phyloP scores from a whole-genome alignment of 1,284 basidiomycete species.

The Puccinia hordei region DNA sequence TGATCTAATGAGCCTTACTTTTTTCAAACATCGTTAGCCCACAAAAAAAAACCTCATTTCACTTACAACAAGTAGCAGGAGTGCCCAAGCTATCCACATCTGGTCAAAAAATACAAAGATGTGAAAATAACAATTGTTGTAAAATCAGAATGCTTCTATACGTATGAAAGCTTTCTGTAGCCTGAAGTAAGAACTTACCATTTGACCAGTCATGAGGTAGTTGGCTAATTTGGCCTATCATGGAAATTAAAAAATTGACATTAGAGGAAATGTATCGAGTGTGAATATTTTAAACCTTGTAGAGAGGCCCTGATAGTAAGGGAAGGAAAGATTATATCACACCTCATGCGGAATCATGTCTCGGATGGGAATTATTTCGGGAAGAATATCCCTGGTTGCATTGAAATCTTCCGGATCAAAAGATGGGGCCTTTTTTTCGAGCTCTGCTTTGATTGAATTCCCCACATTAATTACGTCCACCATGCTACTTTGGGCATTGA shows the following conservation, averaged over 20 bases:
- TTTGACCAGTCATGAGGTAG: conserved; percentile 12
- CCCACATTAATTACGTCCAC: conserved; percentile 7
- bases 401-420: conserved; percentile 16
- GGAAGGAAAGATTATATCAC: background rate
- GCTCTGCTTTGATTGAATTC: background rate
- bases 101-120: background rate
- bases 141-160: background rate
- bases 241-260: background rate
- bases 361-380: conserved; percentile 9
- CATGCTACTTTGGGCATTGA: conserved; percentile 16
- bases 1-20: background rate
- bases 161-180: no score
- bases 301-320: background rate
- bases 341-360: conserved; percentile 40
- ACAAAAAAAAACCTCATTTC: background rate
- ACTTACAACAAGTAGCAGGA: conserved; percentile 25
- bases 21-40: background rate
- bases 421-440: background rate
- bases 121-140: background rate
- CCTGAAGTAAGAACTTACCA: conserved; percentile 6
- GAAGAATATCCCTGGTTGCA: conserved; percentile 22
- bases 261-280: background rate
- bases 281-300: background rate
- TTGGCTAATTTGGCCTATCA: conserved; percentile 20
- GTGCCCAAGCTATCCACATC: conserved; percentile 38